Evolutionary conservation across 306 rosid species (phyloP), one percentile per base, ranked within the genome.

Genomic region (Rosa persica): DNA sequence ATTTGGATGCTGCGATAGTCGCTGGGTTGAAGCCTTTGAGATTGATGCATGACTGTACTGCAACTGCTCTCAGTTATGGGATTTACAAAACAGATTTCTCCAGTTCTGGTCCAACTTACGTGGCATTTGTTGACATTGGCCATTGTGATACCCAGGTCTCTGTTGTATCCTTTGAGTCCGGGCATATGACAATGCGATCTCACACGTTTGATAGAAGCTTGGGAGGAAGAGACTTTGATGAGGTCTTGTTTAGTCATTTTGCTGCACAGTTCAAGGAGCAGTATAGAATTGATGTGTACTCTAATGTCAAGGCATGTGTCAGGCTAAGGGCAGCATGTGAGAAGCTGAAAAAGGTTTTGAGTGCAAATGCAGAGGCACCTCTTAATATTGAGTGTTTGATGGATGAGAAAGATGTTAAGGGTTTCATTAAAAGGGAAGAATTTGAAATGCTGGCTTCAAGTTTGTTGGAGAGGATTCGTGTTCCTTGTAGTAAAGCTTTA

Each of bases 361-460:
- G 99, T 82, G 99, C 98, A 68, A 96, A 96, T 87, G 81, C 84
- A 1, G 99, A 91, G 90, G 99, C 97, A 73, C 92, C 98, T 83
- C 89, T 96, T 74, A 96, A 88, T 73, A 96, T 96, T 1, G 99
- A 96, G 87, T 96, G 99, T 76, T 82, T 96, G 79, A 90, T 96
- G 99, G 99, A 96, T 70, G 99, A 96, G 91, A 96, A 89, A 87
- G 99, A 96, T 85, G 99, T 96, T 34, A 91, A 87, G 89, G 99
- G 96, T 8, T 90, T 83, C 70, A 90, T 96, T 75, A 90, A 90
- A 27, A 90, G 99, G 87, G 99, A 96, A 78, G 99, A 96, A 75
- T 96, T 91, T 72, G 99, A 96, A 91, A 86, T 78, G 75, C 89
- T 96, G 68, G 81, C 93, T 79, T 85, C 90, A 3, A 90, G 84